Evolutionary conservation across 1,284 basidiomycete genomes (phyloP).

Genomic region (Moniliophthora roreri): DNA sequence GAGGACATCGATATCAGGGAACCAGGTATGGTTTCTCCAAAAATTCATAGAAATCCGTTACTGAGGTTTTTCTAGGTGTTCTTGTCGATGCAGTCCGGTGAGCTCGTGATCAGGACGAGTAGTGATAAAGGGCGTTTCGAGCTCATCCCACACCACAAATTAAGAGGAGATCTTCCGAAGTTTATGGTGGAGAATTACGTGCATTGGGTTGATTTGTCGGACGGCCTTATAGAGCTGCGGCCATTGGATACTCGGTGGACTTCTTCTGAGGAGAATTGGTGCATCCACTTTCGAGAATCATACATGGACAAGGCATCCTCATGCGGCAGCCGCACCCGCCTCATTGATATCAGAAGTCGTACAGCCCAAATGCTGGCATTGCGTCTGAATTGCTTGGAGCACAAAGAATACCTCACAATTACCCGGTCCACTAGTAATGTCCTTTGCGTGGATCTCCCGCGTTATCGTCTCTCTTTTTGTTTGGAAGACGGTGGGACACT

Average conservation of each 20-base stretch:
- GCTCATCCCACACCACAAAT: slow-evolving; percentile 33
- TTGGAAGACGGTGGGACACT: slow-evolving; percentile 24
- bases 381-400: slow-evolving; percentile 31
- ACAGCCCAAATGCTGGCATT: slow-evolving; percentile 30
- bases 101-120: slow-evolving; percentile 31
- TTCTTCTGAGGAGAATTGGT: slow-evolving; percentile 22
- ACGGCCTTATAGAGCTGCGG: slow-evolving; percentile 35
- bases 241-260: slow-evolving; percentile 22
- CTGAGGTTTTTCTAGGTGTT: slow-evolving; percentile 22
- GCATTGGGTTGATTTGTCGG: slow-evolving; percentile 39
- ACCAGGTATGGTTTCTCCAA: neutral
- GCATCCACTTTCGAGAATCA: slow-evolving; percentile 18
- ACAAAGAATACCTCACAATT: slow-evolving; percentile 27
- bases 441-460: slow-evolving; percentile 25
- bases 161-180: slow-evolving; percentile 38
- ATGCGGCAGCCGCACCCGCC: slow-evolving; percentile 2
- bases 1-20: neutral
- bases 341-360: slow-evolving; percentile 24
- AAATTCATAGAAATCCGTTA: neutral
- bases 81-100: slow-evolving; percentile 25
- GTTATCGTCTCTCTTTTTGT: slow-evolving; percentile 38
- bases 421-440: slow-evolving; percentile 1
- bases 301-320: neutral
- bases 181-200: slow-evolving; percentile 29
- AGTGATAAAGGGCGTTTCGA: slow-evolving; percentile 22